Base-by-base conservation (phyloP, 495 filamentous ascomycete species). In the Annulohypoxylon moriforme region DNA sequence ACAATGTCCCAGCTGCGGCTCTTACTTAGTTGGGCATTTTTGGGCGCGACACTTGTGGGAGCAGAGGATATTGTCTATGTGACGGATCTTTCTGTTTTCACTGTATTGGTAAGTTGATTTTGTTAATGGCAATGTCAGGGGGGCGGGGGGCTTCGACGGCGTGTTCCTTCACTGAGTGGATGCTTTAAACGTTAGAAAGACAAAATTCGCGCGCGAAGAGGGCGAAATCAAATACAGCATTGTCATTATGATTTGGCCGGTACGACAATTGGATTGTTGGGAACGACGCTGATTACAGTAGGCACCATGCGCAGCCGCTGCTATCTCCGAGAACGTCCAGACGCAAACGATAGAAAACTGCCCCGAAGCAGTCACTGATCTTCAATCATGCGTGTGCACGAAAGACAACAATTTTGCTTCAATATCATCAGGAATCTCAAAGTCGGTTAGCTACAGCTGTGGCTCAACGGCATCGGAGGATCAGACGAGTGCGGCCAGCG, bases 351-450 rank as follows among this genome's bases (percentile, higher is more conserved):
- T 73, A 36, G 58, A 77, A 29, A 67, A 74, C 34, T 87, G 85
- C 44, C 83, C 83, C 11, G 59, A 79, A 11, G 76, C 61, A 18
- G 78, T 77, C 8, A 76, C 79, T 1, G 80, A 78, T 9, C 78
- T 86, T 0, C 81, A 84, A 69, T 81, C 77, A 8, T 87, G 85
- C 38, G 76, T 84, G 29, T 87, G 85, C 73, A 83, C 82, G 55
- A 82, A 86, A 66, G 80, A 84, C 73, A 75, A 79, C 46, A 83
- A 83, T 71, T 76, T 80, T n/a, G 76, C 71, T 7, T 79, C 79
- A 7, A 76, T 86, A 56, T 73, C 76, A 25, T 72, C 75, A 4
- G 69, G 38, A 8, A 75, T 86, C 10, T 81, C 83, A 0, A 52
- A 64, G 0, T 80, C 76, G 3, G 69, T 87, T 24, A 78, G 72